These are phyloP conservation scores for Puccinia hordei DNA, from an alignment of 1,284 basidiomycete genomes.

Conservation along the genomic window DNA sequence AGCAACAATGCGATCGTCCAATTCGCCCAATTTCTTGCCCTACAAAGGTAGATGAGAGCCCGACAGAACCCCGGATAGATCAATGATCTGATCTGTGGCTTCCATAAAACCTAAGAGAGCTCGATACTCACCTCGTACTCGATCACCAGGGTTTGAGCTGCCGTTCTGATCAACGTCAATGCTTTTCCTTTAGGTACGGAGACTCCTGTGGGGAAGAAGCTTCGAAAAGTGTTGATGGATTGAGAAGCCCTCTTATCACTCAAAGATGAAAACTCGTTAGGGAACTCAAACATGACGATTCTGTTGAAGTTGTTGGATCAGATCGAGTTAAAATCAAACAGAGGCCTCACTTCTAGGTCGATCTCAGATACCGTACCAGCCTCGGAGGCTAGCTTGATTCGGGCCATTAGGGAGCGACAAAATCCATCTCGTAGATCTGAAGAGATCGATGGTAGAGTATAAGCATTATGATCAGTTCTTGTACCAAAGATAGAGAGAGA, in stretches of 20 bases:
- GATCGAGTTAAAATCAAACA: constrained; percentile 31
- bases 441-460: constrained; percentile 27
- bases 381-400: constrained; percentile 64
- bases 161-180: constrained; percentile 60
- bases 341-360: constrained; percentile 42
- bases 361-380: constrained; percentile 31
- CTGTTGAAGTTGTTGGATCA: too few species aligned
- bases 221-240: constrained; percentile 59
- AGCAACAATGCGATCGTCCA: constrained; percentile 60
- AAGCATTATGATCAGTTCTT: not conserved
- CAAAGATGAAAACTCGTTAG: constrained; percentile 52
- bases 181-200: constrained; percentile 62
- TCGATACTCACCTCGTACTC: constrained; percentile 59
- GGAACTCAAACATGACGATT: not conserved
- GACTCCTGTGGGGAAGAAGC: constrained; percentile 61
- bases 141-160: constrained; percentile 58
- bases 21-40: constrained; percentile 59
- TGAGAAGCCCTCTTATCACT: constrained; percentile 21
- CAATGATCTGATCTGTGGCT: too few species aligned
- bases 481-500: not conserved
- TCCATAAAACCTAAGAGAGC: not conserved
- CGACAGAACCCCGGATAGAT: not conserved
- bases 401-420: constrained; percentile 71
- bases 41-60: constrained; percentile 33
- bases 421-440: constrained; percentile 83